Evolutionary conservation across 805 yeast genomes (phyloP), one percentile per base, ranked within the genome.

Genomic region (Saturnispora kantuleensis): DNA sequence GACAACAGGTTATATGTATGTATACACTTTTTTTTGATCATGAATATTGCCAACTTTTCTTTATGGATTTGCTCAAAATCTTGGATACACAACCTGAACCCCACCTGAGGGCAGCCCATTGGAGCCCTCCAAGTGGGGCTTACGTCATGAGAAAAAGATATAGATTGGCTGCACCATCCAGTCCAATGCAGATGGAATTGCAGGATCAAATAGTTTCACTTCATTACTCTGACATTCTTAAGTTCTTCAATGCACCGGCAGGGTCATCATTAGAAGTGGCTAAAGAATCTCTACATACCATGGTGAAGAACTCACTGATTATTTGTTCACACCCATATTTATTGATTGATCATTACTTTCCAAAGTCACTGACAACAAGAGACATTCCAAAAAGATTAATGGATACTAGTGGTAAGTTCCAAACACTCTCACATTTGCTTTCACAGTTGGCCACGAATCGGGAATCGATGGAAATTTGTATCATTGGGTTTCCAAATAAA

Each of bases 301-400:
- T 94, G 61, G 74, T 85, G 47, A 63, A 74, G 47, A 88, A 89
- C 63, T 77, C 89, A 37, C 81, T 81, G 58, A 69, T 81, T 21
- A 93, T 89, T 2, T 79, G 94, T 18, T 77, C 90, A 0, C 98
- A 90, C 64, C 97, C 97, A 0, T 89, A 83, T 55, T 63, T 90
- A 41, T 65, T 90, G 42, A 85, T 90, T 44, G 81, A 80, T 47
- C 95, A 89, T 59, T 80, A 81, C 53, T 74, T 86, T 72, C 97
- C 97, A 12, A 85, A 81, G 61, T 79, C 80, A 49, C 67, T 85
- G 49, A 72, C 76, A 10, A 76, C 78, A 38, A 79, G 81, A 59
- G 93, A 85, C 55, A 75, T 79, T 47, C 84, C 93, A 7, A 66
- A 65, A 39, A 75, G 84, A 59, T 57, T 87, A 40, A 79, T 81